Conservation (phyloP, 805 yeast species). For the Metschnikowia borealis region DNA sequence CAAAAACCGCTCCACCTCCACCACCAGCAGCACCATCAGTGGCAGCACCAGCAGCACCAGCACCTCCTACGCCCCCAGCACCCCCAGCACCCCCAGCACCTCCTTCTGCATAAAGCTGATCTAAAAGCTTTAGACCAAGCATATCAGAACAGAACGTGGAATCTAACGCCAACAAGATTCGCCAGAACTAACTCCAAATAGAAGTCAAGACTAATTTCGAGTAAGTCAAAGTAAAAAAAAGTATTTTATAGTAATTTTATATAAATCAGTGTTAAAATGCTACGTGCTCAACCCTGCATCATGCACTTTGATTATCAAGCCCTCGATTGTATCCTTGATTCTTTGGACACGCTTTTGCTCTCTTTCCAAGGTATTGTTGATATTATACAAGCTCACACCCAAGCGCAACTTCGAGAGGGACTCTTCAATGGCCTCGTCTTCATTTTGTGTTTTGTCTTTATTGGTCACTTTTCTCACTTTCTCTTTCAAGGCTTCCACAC, state of each 20-base stretch:
- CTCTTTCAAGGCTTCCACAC: conserved; percentile 9
- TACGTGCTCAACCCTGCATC: conserved; percentile 1
- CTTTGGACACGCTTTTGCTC: conserved; percentile 19
- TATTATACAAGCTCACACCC: conserved; percentile 5
- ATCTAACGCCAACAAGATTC: too few species aligned
- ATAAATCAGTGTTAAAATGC: background rate
- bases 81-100: conserved; percentile 20
- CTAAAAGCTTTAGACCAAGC: background rate
- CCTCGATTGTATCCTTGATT: conserved; percentile 16
- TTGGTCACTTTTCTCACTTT: conserved; percentile 5
- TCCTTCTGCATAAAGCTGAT: background rate
- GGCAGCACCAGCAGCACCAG: conserved; percentile 14
- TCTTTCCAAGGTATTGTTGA: conserved; percentile 18
- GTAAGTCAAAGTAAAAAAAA: too few species aligned
- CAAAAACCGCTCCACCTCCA: background rate
- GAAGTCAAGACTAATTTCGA: too few species aligned
- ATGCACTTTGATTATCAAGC: conserved; percentile 5
- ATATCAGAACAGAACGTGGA: background rate
- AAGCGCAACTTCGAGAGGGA: conserved; percentile 10
- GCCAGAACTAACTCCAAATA: too few species aligned
- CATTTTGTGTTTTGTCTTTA: background rate
- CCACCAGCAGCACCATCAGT: conserved; percentile 19
- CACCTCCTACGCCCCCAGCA: conserved; percentile 22
- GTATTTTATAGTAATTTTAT: too few species aligned
- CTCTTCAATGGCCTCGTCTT: conserved; percentile 4